These are phyloP conservation scores for Proliferodiscus dingleyae DNA, from an alignment of 2,329 filamentous ascomycete genomes.

Conservation along the genomic window DNA sequence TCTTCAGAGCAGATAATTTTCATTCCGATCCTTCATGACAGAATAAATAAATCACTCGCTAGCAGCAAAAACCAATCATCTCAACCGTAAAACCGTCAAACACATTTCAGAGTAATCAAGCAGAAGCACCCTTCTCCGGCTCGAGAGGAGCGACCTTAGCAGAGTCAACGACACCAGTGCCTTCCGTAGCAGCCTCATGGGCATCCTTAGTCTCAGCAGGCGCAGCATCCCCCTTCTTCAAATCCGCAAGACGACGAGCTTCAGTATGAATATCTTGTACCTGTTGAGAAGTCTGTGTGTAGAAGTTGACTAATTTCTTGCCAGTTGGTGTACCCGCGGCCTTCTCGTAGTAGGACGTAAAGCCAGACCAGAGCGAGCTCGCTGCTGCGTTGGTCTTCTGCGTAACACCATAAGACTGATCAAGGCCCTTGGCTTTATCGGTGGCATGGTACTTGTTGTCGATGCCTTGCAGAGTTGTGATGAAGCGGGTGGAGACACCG, in stretches of 20 bases:
- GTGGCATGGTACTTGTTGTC: constrained; percentile 83
- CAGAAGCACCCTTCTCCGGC: constrained; percentile 24
- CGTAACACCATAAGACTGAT: constrained; percentile 78
- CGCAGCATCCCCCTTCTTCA: constrained; percentile 67
- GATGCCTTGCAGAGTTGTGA: constrained; percentile 67
- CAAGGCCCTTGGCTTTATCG: constrained; percentile 78
- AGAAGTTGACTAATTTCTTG: constrained; percentile 83
- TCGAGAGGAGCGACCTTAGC: constrained; percentile 27
- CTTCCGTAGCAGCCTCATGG: constrained; percentile 16
- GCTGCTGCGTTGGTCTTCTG: too few relatives aligned
- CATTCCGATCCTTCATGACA: not conserved
- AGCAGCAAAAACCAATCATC: constrained; percentile 5
- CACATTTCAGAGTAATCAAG: constrained; percentile 12
- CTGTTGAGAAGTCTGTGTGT: constrained; percentile 78
- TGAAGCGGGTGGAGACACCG: constrained; percentile 77
- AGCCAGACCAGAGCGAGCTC: constrained; percentile 55
- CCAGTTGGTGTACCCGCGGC: constrained; percentile 82
- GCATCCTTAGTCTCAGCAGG: constrained; percentile 19
- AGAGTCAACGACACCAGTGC: constrained; percentile 21
- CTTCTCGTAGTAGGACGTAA: constrained; percentile 93
- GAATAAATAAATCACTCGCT: constrained; percentile 1
- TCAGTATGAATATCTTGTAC: constrained; percentile 91
- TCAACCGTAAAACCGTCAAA: constrained; percentile 2
- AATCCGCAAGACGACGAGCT: constrained; percentile 77
- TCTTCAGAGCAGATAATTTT: not conserved